These are phyloP conservation scores for Colletotrichum tropicale DNA, from an alignment of 2,329 filamentous ascomycete species.

Conservation along the genomic window DNA sequence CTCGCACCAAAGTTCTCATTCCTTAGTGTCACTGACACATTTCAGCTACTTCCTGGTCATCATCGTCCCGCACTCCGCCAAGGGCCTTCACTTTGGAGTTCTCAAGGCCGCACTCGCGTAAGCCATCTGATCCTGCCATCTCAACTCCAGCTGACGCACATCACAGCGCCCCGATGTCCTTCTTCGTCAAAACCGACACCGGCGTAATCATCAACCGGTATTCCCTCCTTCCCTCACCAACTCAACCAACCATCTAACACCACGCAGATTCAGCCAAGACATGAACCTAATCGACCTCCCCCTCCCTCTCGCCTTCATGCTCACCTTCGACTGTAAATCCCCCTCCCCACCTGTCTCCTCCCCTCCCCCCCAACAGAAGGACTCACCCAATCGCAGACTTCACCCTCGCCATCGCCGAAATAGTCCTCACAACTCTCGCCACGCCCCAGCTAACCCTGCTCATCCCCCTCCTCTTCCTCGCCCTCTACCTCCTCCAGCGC, in stretches of 20 bases:
- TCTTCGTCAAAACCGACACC: constrained; percentile 27
- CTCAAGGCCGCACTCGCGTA: constrained; percentile 1
- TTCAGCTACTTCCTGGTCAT: constrained; percentile 4
- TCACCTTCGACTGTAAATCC: constrained; percentile 7
- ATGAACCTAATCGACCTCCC: constrained; percentile 28
- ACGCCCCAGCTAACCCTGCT: constrained; percentile 50
- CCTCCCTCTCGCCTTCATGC: constrained; percentile 27
- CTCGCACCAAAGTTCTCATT: fast-evolving
- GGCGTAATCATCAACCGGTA: constrained; percentile 25
- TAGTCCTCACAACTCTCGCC: constrained; percentile 47
- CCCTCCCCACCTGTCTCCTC: no score
- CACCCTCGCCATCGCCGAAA: constrained; percentile 39
- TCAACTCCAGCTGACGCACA: neutral
- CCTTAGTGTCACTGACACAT: fast-evolving
- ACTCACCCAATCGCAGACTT: neutral
- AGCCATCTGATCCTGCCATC: fast-evolving
- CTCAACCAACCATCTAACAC: neutral
- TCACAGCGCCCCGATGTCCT: constrained; percentile 9
- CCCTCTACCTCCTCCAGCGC: constrained; percentile 34
- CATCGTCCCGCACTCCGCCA: constrained; percentile 5
- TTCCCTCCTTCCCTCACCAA: neutral
- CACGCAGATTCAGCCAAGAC: constrained; percentile 28
- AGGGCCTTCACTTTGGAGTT: constrained; percentile 8
- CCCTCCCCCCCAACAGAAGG: no score
- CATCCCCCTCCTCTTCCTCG: constrained; percentile 36